phyloP scores from a whole-genome alignment of 1,284 basidiomycete genomes.

The Xerocomus subilludens region DNA sequence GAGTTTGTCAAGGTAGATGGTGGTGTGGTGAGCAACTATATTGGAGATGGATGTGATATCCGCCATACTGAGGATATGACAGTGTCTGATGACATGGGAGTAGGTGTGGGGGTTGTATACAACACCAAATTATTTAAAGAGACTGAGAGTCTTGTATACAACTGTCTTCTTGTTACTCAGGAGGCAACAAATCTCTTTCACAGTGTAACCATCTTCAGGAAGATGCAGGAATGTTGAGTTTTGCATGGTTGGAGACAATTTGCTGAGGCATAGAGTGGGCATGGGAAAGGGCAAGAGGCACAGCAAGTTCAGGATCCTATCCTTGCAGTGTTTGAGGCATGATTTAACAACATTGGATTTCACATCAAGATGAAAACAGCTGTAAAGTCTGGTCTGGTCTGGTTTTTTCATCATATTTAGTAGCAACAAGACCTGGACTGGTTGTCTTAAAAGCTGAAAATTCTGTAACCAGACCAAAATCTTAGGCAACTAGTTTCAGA shows the following conservation, averaged over 20 bases:
- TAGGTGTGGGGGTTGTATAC: constrained; percentile 7
- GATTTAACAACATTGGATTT: background rate
- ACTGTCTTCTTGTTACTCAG: constrained; percentile 12
- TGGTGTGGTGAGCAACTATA: background rate
- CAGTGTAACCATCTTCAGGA: background rate
- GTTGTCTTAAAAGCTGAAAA: too few relatives aligned
- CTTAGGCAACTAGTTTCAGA: too few relatives aligned
- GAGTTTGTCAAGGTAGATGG: background rate
- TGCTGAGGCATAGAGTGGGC: background rate
- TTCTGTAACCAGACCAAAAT: too few relatives aligned
- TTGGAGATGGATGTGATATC: background rate
- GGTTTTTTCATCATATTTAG: too few relatives aligned
- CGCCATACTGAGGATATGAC: background rate
- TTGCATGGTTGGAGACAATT: background rate
- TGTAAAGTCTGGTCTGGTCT: too few relatives aligned
- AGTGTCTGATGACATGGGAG: background rate
- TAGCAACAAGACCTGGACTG: too few relatives aligned
- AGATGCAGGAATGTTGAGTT: constrained; percentile 6
- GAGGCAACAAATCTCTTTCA: background rate
- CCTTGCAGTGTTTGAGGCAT: background rate
- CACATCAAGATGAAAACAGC: background rate
- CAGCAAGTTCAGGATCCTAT: background rate
- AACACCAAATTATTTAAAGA: background rate
- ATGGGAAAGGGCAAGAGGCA: background rate
- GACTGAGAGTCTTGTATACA: constrained; percentile 6